Base-by-base conservation (phyloP, 2,329 filamentous ascomycete genomes). In the Aquanectria penicillioides region DNA sequence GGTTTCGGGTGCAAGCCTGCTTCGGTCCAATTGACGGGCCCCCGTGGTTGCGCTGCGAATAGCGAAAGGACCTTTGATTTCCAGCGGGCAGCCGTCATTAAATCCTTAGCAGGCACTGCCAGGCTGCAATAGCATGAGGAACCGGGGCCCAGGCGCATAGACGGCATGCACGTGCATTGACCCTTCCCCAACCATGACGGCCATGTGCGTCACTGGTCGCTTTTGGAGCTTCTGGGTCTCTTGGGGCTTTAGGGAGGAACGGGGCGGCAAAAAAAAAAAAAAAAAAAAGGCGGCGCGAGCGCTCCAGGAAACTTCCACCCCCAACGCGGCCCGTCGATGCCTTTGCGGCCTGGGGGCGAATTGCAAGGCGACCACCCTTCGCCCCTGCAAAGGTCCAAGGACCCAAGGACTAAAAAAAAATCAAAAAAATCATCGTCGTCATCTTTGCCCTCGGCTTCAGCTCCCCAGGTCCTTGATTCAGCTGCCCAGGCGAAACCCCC, bases 191-290 rank as follows among this genome's bases (percentile, higher is more conserved):
- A 68, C 66, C 63, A 71, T 71, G 71, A 71, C 68, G 65, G 58
- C 64, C 71, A 73, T 73, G 71, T 73, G 69, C 71, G 71, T 72
- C 71, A 73, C 66, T 63, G 40, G 33, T 12, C 17, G 9, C n/a
- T 11, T n/a, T 8, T 22, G 18, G 28, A n/a, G n/a, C n/a, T 25
- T 29, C 10, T 41, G 23, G 25, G 25, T 23, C 23, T 28, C 17
- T 26, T 18, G 18, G 36, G 15, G 26, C 33, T 33, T 18, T 28
- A 17, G 20, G 28, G 10, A 22, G 33, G 23, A 31, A 40, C 25
- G 22, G 10, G 41, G 41, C 41, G 17, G 26, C 20, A 46, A 36
- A 52, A 11, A 17, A 33, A 34, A 28, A 15, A 26, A 43, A 33
- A 22, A 25, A 26, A 31, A 23, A 23, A 40, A 26, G 28, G 11